These are phyloP conservation scores for Caryopteris hybrid DNA, from an alignment of 305 asterid species.

Conservation along the genomic window DNA sequence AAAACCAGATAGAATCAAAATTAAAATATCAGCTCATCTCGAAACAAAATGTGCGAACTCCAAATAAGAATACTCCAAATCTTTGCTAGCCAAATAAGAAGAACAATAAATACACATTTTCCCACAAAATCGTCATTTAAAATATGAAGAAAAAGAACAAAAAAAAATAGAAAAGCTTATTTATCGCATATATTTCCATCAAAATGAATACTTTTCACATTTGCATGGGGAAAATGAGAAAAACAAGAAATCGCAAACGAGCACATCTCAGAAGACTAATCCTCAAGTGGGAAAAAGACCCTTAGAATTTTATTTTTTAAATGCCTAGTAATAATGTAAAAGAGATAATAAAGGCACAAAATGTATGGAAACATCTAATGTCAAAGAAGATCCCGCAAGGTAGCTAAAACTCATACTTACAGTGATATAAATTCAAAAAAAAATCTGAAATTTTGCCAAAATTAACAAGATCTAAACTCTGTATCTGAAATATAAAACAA, in stretches of 20 bases:
- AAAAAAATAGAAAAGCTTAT: neutral
- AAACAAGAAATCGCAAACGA: neutral
- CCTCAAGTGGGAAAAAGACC: neutral
- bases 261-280: neutral
- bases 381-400: constrained; percentile 11
- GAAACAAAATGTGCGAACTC: neutral
- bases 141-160: neutral
- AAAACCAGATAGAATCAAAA: neutral
- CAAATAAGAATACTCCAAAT: neutral
- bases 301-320: no score
- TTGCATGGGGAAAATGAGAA: constrained; percentile 21
- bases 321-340: neutral
- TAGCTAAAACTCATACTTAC: neutral
- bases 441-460: neutral
- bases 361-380: neutral
- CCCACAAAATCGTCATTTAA: neutral
- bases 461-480: constrained; percentile 24
- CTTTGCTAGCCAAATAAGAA: neutral
- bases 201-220: neutral
- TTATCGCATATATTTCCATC: neutral
- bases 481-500: neutral
- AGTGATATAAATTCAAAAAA: neutral
- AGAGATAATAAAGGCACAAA: neutral
- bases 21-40: neutral
- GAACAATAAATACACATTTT: neutral